Evolutionary conservation across 1,139 yeast genomes (phyloP).

Genomic region (Saccharomyces hybrid): DNA sequence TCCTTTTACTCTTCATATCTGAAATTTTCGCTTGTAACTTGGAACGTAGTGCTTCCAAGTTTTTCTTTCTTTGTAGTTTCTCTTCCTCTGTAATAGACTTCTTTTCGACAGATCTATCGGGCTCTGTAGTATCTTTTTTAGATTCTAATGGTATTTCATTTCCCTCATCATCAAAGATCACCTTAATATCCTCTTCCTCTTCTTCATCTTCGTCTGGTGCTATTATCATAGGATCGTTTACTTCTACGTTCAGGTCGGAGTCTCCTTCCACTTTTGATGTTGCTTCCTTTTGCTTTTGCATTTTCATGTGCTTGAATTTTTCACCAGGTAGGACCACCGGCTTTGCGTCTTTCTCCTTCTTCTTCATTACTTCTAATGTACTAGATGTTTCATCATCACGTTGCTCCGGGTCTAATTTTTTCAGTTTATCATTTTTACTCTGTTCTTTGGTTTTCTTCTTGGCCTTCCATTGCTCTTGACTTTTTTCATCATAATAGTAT

Average conservation of each 20-base stretch:
- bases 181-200: constrained; percentile 37
- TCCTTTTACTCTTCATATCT: constrained; percentile 67
- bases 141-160: constrained; percentile 38
- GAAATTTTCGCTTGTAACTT: constrained; percentile 68
- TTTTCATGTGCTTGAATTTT: constrained; percentile 11
- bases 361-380: constrained; percentile 61
- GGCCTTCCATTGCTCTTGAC: constrained; percentile 80
- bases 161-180: constrained; percentile 74
- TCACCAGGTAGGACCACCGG: constrained; percentile 52
- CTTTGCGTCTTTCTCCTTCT: constrained; percentile 48
- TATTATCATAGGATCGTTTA: constrained; percentile 11
- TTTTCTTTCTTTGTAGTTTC: constrained; percentile 43
- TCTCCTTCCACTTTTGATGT: constrained; percentile 16
- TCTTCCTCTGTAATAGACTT: constrained; percentile 35
- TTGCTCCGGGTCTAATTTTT: constrained; percentile 67
- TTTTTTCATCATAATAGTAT: constrained; percentile 72
- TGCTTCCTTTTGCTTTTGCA: constrained; percentile 13
- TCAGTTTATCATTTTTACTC: constrained; percentile 49
- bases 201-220: constrained; percentile 9
- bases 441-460: constrained; percentile 70
- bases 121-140: constrained; percentile 9
- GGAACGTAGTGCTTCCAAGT: constrained; percentile 57
- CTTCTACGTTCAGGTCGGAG: constrained; percentile 9
- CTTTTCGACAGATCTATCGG: constrained; percentile 7
- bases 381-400: constrained; percentile 45